Evolutionary conservation across 1,284 basidiomycete genomes (phyloP).

Genomic region (Farysia itapuensis): DNA sequence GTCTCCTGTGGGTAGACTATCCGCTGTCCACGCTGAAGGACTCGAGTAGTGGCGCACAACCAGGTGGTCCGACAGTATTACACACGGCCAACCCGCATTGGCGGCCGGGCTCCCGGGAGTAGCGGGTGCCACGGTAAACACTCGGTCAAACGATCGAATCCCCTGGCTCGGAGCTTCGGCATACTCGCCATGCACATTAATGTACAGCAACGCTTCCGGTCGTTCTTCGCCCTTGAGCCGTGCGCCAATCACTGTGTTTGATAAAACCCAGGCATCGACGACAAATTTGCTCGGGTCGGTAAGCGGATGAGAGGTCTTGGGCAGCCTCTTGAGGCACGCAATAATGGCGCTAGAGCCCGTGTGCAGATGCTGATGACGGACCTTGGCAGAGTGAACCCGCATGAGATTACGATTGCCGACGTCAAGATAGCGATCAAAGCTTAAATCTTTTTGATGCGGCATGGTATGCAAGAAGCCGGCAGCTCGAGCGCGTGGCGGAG

Average conservation of each 20-base stretch:
- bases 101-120: constrained; percentile 79
- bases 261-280: constrained; percentile 75
- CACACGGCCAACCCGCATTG: constrained; percentile 81
- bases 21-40: constrained; percentile 68
- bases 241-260: constrained; percentile 62
- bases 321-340: constrained; percentile 69
- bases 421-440: constrained; percentile 71
- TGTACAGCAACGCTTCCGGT: constrained; percentile 68
- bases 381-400: constrained; percentile 40
- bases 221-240: constrained; percentile 53
- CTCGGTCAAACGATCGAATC: constrained; percentile 87
- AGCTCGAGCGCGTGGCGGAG: constrained; percentile 70
- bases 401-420: constrained; percentile 55
- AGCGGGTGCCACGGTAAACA: constrained; percentile 82
- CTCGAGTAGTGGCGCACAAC: constrained; percentile 80
- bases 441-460: constrained; percentile 78
- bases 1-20: constrained; percentile 39
- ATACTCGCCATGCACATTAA: constrained; percentile 88
- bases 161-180: constrained; percentile 70
- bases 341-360: constrained; percentile 72
- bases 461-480: constrained; percentile 61
- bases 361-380: constrained; percentile 61
- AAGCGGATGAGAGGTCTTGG: constrained; percentile 76
- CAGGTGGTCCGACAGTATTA: constrained; percentile 85
- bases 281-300: constrained; percentile 71